These are phyloP conservation scores for Dendrobium officinale DNA, from an alignment of 106 monocot species.

Conservation along the genomic window DNA sequence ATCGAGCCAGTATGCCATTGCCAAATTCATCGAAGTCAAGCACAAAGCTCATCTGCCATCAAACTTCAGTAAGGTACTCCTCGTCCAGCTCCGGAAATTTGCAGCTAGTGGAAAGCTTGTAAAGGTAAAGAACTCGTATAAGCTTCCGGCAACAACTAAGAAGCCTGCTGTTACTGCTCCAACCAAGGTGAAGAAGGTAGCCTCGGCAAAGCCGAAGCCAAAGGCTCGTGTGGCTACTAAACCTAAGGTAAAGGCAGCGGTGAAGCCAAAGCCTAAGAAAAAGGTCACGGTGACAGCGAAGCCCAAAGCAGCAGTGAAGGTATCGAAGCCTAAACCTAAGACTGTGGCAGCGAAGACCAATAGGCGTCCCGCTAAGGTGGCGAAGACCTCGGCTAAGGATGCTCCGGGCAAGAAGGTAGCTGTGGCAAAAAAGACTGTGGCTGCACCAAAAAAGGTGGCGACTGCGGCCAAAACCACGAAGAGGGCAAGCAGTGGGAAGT, in stretches of 20 bases:
- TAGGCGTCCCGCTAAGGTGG: neutral
- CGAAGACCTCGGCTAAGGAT: conserved; percentile 8
- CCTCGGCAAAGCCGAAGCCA: neutral
- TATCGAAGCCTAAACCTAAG: conserved; percentile 4
- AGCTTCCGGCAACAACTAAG: conserved; percentile 24
- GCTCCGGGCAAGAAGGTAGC: conserved; percentile 3
- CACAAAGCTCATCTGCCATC: conserved; percentile 46
- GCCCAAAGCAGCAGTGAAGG: neutral
- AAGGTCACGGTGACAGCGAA: neutral
- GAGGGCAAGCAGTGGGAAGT: neutral
- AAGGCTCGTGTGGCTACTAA: neutral
- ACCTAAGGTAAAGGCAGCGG: neutral
- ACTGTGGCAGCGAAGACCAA: conserved; percentile 1
- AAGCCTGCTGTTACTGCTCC: neutral
- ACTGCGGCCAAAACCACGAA: too few relatives aligned
- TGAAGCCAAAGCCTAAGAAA: neutral
- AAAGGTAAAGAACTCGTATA: conserved; percentile 77
- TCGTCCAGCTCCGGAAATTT: conserved; percentile 49
- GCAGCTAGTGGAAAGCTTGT: conserved; percentile 57
- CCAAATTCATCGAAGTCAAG: conserved; percentile 81
- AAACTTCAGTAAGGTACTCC: conserved; percentile 64
- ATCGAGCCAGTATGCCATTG: conserved; percentile 74
- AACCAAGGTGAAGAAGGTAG: neutral
- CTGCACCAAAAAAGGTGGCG: neutral
- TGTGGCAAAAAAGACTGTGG: neutral